Evolutionary conservation across 1,139 yeast species (phyloP), one percentile per base, ranked within the genome.

Genomic region (Pichia sp.): DNA sequence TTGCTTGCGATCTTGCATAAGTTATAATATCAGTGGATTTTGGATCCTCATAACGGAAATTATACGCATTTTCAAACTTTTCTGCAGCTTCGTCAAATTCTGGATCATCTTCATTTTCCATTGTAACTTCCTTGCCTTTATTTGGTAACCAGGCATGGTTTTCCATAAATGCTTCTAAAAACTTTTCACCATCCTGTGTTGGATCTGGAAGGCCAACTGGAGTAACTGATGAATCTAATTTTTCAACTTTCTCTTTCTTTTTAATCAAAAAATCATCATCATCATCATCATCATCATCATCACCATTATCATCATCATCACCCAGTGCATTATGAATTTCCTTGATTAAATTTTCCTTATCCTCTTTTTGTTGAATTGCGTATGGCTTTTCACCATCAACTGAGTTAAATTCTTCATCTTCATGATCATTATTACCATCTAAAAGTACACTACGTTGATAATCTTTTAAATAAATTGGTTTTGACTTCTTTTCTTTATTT

Each of bases 1-100:
- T 89, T 30, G 95, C 96, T 67, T 90, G 96, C 58, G 79, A 87
- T 77, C 99, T 89, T 5, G 99, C 98, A 72, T 93, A 95, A n/a
- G 96, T 84, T 34, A 90, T 85, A 67, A 95, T 88, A 64, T 93
- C 97, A 0, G 93, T 88, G 11, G 96, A 79, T 59, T 82, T 83
- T 16, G 96, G 89, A 62, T 93, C 98, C 69, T 95, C 99, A 66
- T 80, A 93, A 67, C 99, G 80, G 75, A 91, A 91, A 64, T 95
- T 95, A 71, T 91, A 93, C 0, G 96, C 97, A 56, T 81, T 80
- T 69, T 95, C 99, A 63, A 89, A 90, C 61, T 81, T 74, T 60
- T 95, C 99, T 3, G 86, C 97, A 1, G 95, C 95, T 49, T 88
- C 87, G 48, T 91, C 98, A 66, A 91, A 93, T 51, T 86, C 91